phyloP scores from a whole-genome alignment of 345 rosid species.

The Abelmoschus esculentus region DNA sequence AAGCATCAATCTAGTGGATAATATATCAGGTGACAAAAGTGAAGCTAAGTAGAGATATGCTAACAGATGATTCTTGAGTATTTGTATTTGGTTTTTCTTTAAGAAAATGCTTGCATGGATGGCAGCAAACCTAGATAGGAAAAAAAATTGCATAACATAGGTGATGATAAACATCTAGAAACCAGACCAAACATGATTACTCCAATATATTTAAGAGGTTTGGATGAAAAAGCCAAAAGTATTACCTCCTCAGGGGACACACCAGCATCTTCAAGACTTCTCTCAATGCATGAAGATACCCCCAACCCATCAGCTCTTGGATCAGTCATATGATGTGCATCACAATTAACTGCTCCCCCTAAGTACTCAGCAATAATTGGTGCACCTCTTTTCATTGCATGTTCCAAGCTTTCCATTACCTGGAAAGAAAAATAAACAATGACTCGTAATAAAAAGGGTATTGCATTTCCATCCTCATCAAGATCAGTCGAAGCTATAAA shows the following conservation, averaged over 20 bases:
- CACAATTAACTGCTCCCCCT: constrained; percentile 96
- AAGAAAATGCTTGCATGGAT: too few relatives aligned
- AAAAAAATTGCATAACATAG: too few relatives aligned
- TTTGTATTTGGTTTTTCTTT: not conserved
- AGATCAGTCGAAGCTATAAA: too few relatives aligned
- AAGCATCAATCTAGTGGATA: not conserved
- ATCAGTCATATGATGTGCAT: constrained; percentile 99
- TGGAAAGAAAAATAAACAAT: constrained; percentile 10
- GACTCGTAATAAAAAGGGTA: too few relatives aligned
- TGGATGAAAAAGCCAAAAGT: not conserved
- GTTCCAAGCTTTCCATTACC: constrained; percentile 99
- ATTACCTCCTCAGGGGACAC: constrained; percentile 95
- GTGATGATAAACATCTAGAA: not conserved
- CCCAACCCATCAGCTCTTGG: constrained; percentile 99
- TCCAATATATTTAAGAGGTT: not conserved
- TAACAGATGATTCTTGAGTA: not conserved
- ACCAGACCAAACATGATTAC: not conserved
- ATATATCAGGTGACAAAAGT: not conserved
- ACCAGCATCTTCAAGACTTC: constrained; percentile 95
- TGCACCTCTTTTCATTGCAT: constrained; percentile 91
- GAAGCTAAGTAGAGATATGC: too few relatives aligned
- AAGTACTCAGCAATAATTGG: constrained; percentile 93
- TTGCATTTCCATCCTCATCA: too few relatives aligned
- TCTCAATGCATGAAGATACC: constrained; percentile 89
- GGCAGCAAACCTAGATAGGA: too few relatives aligned